These are phyloP conservation scores for Aspergillus leporis DNA, from an alignment of 495 filamentous ascomycete genomes.

Conservation along the genomic window DNA sequence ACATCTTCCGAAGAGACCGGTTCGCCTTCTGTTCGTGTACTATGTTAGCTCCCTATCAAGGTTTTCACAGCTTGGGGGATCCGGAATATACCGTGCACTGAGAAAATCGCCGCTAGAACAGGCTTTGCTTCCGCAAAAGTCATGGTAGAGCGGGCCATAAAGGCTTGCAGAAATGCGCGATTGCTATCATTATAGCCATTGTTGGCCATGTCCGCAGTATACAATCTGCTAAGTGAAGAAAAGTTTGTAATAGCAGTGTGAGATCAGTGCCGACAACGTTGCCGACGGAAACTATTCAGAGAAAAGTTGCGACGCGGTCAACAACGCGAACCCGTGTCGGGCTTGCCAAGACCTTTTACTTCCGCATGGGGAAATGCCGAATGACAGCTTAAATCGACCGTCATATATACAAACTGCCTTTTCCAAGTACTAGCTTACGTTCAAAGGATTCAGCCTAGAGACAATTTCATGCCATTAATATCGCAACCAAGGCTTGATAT, in stretches of 20 bases:
- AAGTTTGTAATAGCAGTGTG: background rate
- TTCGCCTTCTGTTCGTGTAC: slow-evolving; percentile 34
- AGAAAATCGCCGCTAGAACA: slow-evolving; percentile 74
- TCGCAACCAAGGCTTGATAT: slow-evolving; percentile 23
- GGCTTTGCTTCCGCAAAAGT: slow-evolving; percentile 72
- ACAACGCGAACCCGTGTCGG: background rate
- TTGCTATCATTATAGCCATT: slow-evolving; percentile 63
- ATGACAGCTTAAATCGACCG: background rate
- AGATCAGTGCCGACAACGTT: background rate
- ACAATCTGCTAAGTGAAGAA: background rate
- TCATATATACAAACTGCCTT: background rate
- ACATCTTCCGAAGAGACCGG: slow-evolving; percentile 56
- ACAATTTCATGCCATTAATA: slow-evolving; percentile 18
- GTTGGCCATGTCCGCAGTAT: background rate
- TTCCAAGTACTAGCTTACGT: background rate
- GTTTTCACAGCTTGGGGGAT: background rate
- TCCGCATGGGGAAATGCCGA: background rate
- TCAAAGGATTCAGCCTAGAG: background rate
- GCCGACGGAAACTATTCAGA: background rate
- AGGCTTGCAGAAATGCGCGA: slow-evolving; percentile 90
- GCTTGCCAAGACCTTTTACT: background rate
- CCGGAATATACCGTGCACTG: slow-evolving; percentile 44
- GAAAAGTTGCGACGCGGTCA: background rate
- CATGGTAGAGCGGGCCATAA: slow-evolving; percentile 74
- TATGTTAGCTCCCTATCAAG: slow-evolving; percentile 1